Percentiles rank a stretch among this genome's conserved stretches.
phyloP scores from a whole-genome alignment of 169 alveolate genomes.

The Plasmodium vinckei region DNA sequence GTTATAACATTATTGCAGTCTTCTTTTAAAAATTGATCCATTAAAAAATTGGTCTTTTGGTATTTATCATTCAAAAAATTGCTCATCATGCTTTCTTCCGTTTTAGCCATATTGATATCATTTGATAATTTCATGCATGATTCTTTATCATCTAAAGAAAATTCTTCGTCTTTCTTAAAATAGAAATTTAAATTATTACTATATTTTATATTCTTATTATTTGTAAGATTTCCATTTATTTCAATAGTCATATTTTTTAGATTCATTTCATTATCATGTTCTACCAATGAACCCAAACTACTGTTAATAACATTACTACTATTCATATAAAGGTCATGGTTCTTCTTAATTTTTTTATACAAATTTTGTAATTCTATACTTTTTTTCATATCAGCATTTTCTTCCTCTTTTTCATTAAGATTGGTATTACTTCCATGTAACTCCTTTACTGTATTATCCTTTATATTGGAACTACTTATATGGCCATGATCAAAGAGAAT shows the following conservation, averaged over 20 bases:
- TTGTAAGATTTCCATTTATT: too few species aligned
- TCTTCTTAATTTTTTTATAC: slow-evolving; percentile 43
- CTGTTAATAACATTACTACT: neutral
- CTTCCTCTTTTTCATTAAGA: neutral
- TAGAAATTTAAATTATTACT: too few species aligned
- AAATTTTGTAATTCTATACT: slow-evolving; percentile 23
- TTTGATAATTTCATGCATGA: too few species aligned
- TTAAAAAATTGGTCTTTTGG: slow-evolving; percentile 1
- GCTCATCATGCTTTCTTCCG: neutral
- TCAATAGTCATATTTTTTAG: too few species aligned
- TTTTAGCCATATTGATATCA: too few species aligned
- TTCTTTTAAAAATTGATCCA: slow-evolving; percentile 28
- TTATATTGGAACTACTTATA: neutral
- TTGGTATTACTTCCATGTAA: neutral
- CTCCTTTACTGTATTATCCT: neutral
- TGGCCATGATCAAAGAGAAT: neutral
- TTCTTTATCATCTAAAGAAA: too few species aligned
- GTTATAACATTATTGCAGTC: slow-evolving; percentile 18
- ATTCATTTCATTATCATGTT: neutral
- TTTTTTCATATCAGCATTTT: slow-evolving; percentile 5
- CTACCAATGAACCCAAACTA: too few species aligned
- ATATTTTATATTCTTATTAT: too few species aligned
- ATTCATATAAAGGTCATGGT: neutral
- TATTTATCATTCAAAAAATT: neutral
- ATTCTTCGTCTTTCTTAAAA: too few species aligned